Percentiles rank a stretch among this genome's conserved stretches.
Evolutionary conservation across 179 eudicot species (phyloP).

Genomic region (Dionaea muscipula): DNA sequence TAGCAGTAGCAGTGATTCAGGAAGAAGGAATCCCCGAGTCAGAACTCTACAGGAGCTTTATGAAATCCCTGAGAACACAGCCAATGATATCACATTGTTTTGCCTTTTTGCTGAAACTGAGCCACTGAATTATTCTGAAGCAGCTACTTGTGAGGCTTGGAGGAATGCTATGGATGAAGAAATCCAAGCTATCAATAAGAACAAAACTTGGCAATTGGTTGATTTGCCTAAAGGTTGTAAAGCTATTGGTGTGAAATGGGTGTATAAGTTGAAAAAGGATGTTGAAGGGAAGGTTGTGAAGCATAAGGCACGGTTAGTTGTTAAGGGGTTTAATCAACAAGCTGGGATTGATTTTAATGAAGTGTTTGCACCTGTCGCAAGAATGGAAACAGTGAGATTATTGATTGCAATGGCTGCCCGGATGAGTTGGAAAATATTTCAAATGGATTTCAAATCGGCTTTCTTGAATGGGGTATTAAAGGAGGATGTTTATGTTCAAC

Average conservation of each 20-base stretch:
- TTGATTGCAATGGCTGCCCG: not conserved
- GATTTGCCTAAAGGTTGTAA: not conserved
- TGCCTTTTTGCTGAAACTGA: no score
- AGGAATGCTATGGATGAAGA: conserved; percentile 2
- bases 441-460: not conserved
- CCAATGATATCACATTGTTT: no score
- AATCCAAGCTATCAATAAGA: not conserved
- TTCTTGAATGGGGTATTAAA: not conserved
- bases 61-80: no score
- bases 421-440: not conserved
- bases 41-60: no score
- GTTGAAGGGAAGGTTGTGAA: not conserved
- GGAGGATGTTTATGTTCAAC: conserved; percentile 1
- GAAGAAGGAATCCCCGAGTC: no score
- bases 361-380: conserved; percentile 1
- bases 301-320: conserved; percentile 8
- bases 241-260: conserved; percentile 7
- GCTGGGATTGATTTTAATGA: not conserved
- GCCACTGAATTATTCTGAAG: not conserved
- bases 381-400: not conserved
- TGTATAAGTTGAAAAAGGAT: not conserved
- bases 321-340: conserved; percentile 1
- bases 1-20: no score
- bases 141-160: not conserved
- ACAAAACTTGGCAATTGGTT: conserved; percentile 7